Base-by-base conservation (phyloP, 164 flowering plant genomes). In the Vitis riparia region DNA sequence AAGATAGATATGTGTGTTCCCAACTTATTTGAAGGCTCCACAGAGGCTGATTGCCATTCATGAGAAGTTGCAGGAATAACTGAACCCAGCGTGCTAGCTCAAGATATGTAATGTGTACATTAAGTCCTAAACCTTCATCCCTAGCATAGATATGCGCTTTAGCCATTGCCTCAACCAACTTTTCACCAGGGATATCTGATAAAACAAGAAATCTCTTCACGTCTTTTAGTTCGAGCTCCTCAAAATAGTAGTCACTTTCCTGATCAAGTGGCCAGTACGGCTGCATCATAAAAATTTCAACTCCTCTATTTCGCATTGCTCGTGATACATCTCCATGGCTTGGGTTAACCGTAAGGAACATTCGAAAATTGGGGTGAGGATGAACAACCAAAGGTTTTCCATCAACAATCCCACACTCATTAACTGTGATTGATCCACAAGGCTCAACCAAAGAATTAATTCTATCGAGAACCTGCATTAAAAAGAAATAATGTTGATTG, bases 251-350 rank as follows among this genome's bases (percentile, higher is more conserved):
- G 29, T 30, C 71, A 60, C 68, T 68, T 44, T 63, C 71, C 47
- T 59, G 81, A 53, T 82, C 83, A 61, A 68, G 57, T 49, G 81
- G 55, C 91, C 91, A 89, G 69, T 79, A 51, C 16, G 97, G 97
- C 65, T 80, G 86, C 95, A 92, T 86, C 86, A 93, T 65, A 76
- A 75, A 90, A 64, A 96, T 84, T 77, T 96, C 99, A 51, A 93
- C 93, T 53, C 98, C 99, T 79, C 99, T 87, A 60, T 96, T 96
- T 29, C 99, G 71, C 99, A 96, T 96, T 67, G 99, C 99, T 64
- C 99, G 81, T 15, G 99, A 96, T 5, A 96, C 87, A 78, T 93
- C 97, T 62, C 99, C 99, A 81, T 82, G 78, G 63, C 62, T 80
- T 5, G 98, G 99, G 61, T 96, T 88, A 48, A 96, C 91, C 2